These are phyloP conservation scores for Ulmus americana DNA, from an alignment of 331 rosid genomes.

Conservation along the genomic window DNA sequence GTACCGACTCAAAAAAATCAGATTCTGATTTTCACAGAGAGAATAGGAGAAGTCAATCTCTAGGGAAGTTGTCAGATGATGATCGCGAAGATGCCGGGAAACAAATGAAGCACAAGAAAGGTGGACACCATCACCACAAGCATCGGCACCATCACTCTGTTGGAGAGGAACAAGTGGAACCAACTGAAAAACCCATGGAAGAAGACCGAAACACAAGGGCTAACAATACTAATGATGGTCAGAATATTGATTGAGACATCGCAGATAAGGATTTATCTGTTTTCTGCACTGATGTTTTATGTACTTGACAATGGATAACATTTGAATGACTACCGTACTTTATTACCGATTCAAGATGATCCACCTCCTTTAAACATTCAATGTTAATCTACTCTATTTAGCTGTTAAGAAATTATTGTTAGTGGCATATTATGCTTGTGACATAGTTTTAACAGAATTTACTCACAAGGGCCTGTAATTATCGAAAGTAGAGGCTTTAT, in stretches of 20 bases:
- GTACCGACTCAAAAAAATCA: slow-evolving; percentile 32
- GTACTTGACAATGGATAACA: background rate
- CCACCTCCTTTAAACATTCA: background rate
- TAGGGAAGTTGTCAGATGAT: slow-evolving; percentile 49
- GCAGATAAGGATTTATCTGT: slow-evolving; percentile 3
- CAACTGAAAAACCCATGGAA: slow-evolving; percentile 22
- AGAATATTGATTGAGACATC: slow-evolving; percentile 6
- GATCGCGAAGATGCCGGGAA: slow-evolving; percentile 34
- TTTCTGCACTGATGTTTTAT: background rate
- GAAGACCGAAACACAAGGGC: slow-evolving; percentile 15
- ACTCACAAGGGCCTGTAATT: background rate
- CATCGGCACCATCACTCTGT: slow-evolving; percentile 27
- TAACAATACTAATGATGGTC: slow-evolving; percentile 12
- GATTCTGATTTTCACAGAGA: slow-evolving; percentile 33
- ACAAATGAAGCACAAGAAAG: slow-evolving; percentile 30
- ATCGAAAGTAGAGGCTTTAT: background rate
- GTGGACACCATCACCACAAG: slow-evolving; percentile 34
- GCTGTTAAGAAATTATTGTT: too few species aligned
- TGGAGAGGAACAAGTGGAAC: slow-evolving; percentile 29
- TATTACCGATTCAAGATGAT: background rate
- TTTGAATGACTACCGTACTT: background rate
- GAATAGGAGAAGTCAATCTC: slow-evolving; percentile 36
- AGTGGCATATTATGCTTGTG: too few species aligned
- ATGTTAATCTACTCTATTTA: too few species aligned
- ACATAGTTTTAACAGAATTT: background rate